phyloP scores from a whole-genome alignment of 2,329 filamentous ascomycete genomes.

The Colletotrichum kahawae region DNA sequence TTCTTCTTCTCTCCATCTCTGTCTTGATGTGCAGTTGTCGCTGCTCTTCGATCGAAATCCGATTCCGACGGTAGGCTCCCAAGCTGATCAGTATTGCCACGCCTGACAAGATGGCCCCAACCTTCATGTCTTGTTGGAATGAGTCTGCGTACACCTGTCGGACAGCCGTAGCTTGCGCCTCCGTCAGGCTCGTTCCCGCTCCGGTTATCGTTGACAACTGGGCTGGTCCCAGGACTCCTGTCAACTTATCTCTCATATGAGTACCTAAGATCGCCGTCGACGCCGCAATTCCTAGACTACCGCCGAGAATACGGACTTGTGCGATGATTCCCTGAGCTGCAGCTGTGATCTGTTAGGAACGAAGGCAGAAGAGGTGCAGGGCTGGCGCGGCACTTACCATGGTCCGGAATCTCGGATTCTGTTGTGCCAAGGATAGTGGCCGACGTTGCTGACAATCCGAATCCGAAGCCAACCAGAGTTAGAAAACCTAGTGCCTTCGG shows the following conservation, averaged over 20 bases:
- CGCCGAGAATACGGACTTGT: slow-evolving; percentile 56
- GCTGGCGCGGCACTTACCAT: slow-evolving; percentile 40
- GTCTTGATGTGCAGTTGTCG: slow-evolving; percentile 7
- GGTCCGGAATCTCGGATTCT: slow-evolving; percentile 48
- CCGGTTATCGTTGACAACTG: slow-evolving; percentile 32
- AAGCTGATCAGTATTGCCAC: slow-evolving; percentile 43
- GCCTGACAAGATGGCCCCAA: slow-evolving; percentile 46
- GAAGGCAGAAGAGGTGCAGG: neutral
- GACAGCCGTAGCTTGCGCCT: slow-evolving; percentile 34
- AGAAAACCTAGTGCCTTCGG: slow-evolving; percentile 54
- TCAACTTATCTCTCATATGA: slow-evolving; percentile 33
- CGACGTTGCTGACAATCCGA: slow-evolving; percentile 52
- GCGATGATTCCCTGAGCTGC: slow-evolving; percentile 58
- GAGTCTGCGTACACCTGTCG: slow-evolving; percentile 46
- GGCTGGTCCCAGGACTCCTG: slow-evolving; percentile 29
- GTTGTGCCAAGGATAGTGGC: slow-evolving; percentile 50
- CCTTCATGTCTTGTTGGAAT: slow-evolving; percentile 51
- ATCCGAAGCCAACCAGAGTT: slow-evolving; percentile 57
- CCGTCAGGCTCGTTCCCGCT: slow-evolving; percentile 26
- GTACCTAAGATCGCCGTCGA: slow-evolving; percentile 51
- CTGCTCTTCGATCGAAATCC: slow-evolving; percentile 31
- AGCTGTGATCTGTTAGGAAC: slow-evolving; percentile 36
- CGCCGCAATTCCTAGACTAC: slow-evolving; percentile 58
- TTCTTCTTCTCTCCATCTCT: slow-evolving; percentile 10
- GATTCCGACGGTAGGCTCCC: slow-evolving; percentile 41